Conservation (phyloP, 352 stramenopile genomes). For the Pythium aristosporum region DNA sequence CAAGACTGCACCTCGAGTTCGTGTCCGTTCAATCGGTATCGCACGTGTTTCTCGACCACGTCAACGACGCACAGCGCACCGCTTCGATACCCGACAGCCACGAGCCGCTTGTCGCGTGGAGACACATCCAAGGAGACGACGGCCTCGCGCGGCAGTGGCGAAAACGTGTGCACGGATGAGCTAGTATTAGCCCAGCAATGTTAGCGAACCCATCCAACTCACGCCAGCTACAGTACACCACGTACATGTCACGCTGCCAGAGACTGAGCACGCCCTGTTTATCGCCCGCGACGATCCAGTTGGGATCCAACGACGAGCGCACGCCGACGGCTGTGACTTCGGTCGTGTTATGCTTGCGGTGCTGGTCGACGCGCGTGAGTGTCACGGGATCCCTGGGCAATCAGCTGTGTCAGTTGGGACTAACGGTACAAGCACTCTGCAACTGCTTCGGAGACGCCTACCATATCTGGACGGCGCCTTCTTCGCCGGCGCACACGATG, state of each 20-base stretch:
- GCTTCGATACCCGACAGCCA: constrained; percentile 73
- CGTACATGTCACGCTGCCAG: constrained; percentile 60
- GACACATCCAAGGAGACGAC: constrained; percentile 58
- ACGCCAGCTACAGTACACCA: neutral
- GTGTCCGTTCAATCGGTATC: constrained; percentile 54
- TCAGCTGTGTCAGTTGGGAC: neutral
- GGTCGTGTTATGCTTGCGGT: constrained; percentile 60
- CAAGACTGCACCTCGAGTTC: constrained; percentile 72
- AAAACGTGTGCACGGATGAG: constrained; percentile 40
- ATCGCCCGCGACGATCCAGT: constrained; percentile 61
- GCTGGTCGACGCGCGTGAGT: constrained; percentile 51
- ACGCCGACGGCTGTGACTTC: constrained; percentile 56
- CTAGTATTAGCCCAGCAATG: constrained; percentile 21
- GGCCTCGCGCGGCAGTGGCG: constrained; percentile 48
- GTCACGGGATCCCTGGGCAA: constrained; percentile 47
- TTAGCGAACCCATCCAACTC: too few species aligned
- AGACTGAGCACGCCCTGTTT: constrained; percentile 53
- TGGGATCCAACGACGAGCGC: constrained; percentile 27
- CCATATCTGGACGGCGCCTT: constrained; percentile 76
- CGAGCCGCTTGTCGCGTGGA: constrained; percentile 45
- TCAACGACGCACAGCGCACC: constrained; percentile 65
- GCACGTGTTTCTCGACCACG: constrained; percentile 29
- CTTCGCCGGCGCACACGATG: constrained; percentile 61
- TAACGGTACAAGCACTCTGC: neutral
- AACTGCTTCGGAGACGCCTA: constrained; percentile 12